Base-by-base conservation (phyloP, 2,329 filamentous ascomycete genomes). In the Salinomyces thailandicus region DNA sequence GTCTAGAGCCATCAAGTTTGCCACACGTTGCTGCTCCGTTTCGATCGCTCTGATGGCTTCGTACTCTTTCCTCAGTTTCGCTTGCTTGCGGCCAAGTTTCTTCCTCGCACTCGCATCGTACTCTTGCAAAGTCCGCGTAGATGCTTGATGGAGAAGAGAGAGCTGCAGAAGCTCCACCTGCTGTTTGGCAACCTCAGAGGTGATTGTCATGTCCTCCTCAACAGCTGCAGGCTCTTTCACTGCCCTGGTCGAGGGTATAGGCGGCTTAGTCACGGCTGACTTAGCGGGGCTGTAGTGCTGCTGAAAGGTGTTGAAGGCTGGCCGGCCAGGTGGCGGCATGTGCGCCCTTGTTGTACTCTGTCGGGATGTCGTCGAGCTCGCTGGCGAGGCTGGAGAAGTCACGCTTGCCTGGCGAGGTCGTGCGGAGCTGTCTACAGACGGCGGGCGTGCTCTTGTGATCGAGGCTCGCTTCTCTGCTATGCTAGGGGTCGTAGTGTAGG, bases 211-310 rank as follows among this genome's bases (percentile, higher is more conserved):
- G 5, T 79, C 61, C 66, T 68, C 33, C 64, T 66, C 5, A 7
- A 31, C 33, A 15, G 44, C n/a, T 16, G 43, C 26, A 4, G 76
- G 73, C n/a, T n/a, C n/a, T 2, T 73, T 65, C 49, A 78, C 77
- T 18, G 72, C 73, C 1, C 77, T 75, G 2, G 57, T 67, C 70
- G 27, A 68, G 4, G 56, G 56, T 9, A 58, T 72, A n/a, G 74
- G 62, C 4, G 77, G 74, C 42, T 81, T 82, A 0, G 77, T 73
- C 0, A 71, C 68, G 6, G 67, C 60, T 3, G 64, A 66, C 50
- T 80, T 80, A 30, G 72, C 72, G 0, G 79, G 78, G 18, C 74
- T 78, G 60, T 73, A 81, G 59, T 81, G 75, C 47, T 81, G 77
- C 47, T 81, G 77, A 26, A 74, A 68, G 1, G 72, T 79, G 32